Evolutionary conservation across 176 grass and related monocot species (phyloP).

Genomic region (Phoenix roebelenii): DNA sequence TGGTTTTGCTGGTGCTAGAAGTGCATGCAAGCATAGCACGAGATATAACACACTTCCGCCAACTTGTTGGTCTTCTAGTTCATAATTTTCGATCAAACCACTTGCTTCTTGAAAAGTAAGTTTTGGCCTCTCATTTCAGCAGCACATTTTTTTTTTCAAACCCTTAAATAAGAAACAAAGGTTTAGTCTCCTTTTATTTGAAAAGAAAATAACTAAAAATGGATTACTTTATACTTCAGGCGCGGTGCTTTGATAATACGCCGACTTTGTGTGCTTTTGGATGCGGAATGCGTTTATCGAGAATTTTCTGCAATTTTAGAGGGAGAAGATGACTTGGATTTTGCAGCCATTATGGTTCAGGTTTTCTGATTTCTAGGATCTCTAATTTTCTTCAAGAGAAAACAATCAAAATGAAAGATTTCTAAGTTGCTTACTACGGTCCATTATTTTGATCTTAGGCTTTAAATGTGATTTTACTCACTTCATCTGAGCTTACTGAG

Average conservation of each 20-base stretch:
- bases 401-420: too few species aligned
- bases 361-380: conserved; percentile 22
- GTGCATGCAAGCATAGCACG: conserved; percentile 83
- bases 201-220: too few species aligned
- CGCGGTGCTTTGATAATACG: conserved; percentile 91
- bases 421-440: neutral
- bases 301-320: conserved; percentile 76
- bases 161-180: too few species aligned
- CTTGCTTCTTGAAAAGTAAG: conserved; percentile 82
- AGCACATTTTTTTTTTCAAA: too few species aligned
- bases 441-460: conserved; percentile 37
- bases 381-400: too few species aligned
- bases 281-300: conserved; percentile 79
- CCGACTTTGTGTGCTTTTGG: conserved; percentile 73
- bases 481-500: conserved; percentile 72
- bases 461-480: conserved; percentile 97
- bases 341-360: conserved; percentile 93
- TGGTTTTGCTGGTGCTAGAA: conserved; percentile 84
- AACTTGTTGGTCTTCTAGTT: conserved; percentile 62
- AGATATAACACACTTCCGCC: conserved; percentile 64
- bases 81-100: conserved; percentile 58
- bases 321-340: conserved; percentile 64
- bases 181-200: too few species aligned
- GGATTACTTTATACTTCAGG: conserved; percentile 18
- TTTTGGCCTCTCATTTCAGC: too few species aligned